Percentiles rank a stretch among this genome's conserved stretches.
Conservation (phyloP, 163 green algal species). For the Trebouxia gelatinosa region DNA sequence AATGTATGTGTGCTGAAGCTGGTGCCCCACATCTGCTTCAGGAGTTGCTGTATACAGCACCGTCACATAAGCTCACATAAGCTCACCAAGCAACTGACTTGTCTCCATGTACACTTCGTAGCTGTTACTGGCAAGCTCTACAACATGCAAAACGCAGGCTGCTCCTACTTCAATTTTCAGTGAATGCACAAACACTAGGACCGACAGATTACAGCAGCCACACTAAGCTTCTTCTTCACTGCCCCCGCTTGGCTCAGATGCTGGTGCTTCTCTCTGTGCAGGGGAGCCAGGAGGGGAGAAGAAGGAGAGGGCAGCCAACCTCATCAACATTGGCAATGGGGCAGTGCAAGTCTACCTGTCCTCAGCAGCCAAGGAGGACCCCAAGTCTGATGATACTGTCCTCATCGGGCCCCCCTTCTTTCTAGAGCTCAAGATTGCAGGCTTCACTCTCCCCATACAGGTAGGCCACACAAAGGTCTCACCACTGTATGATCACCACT, state of each 20-base stretch:
- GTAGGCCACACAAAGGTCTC: too few relatives aligned
- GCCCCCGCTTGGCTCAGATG: too few relatives aligned
- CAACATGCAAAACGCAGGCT: background rate
- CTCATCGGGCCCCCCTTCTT: slow-evolving; percentile 40
- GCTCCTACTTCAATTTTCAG: background rate
- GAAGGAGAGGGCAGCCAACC: slow-evolving; percentile 32
- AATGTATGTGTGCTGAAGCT: too few relatives aligned
- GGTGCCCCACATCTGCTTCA: too few relatives aligned
- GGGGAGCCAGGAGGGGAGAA: slow-evolving; percentile 33
- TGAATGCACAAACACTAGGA: background rate
- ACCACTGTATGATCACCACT: too few relatives aligned
- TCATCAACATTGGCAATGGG: slow-evolving; percentile 37
- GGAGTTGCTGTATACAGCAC: too few relatives aligned
- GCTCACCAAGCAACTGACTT: background rate
- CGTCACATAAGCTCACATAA: too few relatives aligned
- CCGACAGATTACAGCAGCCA: too few relatives aligned
- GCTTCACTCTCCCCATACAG: slow-evolving; percentile 33
- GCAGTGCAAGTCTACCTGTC: slow-evolving; percentile 32
- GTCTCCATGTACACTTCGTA: background rate
- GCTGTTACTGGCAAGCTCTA: background rate
- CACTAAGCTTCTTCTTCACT: too few relatives aligned
- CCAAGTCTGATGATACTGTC: slow-evolving; percentile 36
- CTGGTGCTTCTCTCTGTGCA: background rate
- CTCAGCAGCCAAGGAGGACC: slow-evolving; percentile 20
- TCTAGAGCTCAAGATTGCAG: slow-evolving; percentile 30